Base-by-base conservation (phyloP, 371 early-diverging fungal species). In the Thermomucor indicae-seudaticae region DNA sequence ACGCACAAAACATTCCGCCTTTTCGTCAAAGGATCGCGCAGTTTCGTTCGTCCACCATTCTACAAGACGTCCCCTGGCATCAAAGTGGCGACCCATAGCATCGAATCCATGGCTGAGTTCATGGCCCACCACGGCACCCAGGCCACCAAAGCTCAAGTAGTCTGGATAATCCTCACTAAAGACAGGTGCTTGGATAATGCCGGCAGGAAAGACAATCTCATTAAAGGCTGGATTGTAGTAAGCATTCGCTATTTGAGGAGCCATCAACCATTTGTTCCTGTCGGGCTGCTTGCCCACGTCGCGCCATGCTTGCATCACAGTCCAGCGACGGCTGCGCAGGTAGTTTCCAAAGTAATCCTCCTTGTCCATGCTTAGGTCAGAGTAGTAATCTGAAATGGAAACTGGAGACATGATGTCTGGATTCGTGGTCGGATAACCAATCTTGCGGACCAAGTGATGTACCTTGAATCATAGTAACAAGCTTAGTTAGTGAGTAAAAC, bases 11-110 rank as follows among this genome's bases (percentile, higher is more conserved):
- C 88, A 85, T 48, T 75, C 55, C 0, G 83, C 54, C 25, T 58
- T 59, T 28, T 70, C 49, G 10, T 75, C 62, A 52, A 84, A 90
- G 16, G 68, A 61, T 16, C 32, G 34, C 4, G 57, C 45, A 0
- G 85, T 79, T 10, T 48, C 42, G 3, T 78, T 65, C 2, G 81
- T 70, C 88, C 88, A 89, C 91, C 91, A 90, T 45, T 79, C 67
- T 3, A 39, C 57, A 20, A 64, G 27, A 29, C 46, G 38, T 1
- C 76, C 74, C 16, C 66, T 40, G 20, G 57, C 54, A 50, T 87
- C 80, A 54, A 66, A 86, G 27, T 69, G 57, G 11, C 80, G 68
- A 20, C 89, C 86, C 2, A 49, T 39, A 40, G 62, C 67, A 52
- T 80, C 80, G 43, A 77, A 75, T 3, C 62, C 72, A 47, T 80